Evolutionary conservation across 108 stramenopile genomes (phyloP).

Genomic region (Aurantiochytrium sp.): DNA sequence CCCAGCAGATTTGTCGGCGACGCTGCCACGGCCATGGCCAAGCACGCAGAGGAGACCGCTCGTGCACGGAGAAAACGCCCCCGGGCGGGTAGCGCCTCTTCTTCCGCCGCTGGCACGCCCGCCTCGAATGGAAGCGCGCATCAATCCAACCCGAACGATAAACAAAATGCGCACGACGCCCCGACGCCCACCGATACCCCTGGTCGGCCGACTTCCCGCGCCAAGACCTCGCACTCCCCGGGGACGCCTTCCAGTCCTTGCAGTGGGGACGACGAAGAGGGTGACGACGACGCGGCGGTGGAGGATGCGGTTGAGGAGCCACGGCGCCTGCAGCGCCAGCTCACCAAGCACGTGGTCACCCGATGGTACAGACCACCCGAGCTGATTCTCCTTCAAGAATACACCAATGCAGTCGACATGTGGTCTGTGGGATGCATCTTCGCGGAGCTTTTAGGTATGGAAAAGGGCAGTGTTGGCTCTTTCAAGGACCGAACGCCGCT

Average conservation of each 20-base stretch:
- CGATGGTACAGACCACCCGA: conserved; percentile 99
- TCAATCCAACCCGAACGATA: neutral
- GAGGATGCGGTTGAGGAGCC: neutral
- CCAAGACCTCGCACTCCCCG: neutral
- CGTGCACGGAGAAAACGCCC: neutral
- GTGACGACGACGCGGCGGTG: neutral
- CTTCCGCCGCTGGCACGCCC: neutral
- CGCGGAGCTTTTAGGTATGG: conserved; percentile 49
- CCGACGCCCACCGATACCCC: neutral
- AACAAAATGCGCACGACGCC: no score
- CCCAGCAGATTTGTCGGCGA: neutral
- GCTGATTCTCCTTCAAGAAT: conserved; percentile 86
- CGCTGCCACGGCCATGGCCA: neutral
- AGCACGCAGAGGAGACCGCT: neutral
- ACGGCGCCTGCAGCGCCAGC: conserved; percentile 64
- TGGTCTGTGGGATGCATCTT: conserved; percentile 71
- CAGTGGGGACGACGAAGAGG: neutral
- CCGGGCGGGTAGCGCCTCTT: neutral
- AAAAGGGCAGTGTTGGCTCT: neutral
- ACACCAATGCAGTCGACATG: conserved; percentile 89
- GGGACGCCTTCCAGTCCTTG: neutral
- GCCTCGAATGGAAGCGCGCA: neutral
- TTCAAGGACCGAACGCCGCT: conserved; percentile 51
- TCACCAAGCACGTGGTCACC: conserved; percentile 96
- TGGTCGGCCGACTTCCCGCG: neutral